phyloP scores from a whole-genome alignment of 148 eudicot species.

The Bassia scoparia region DNA sequence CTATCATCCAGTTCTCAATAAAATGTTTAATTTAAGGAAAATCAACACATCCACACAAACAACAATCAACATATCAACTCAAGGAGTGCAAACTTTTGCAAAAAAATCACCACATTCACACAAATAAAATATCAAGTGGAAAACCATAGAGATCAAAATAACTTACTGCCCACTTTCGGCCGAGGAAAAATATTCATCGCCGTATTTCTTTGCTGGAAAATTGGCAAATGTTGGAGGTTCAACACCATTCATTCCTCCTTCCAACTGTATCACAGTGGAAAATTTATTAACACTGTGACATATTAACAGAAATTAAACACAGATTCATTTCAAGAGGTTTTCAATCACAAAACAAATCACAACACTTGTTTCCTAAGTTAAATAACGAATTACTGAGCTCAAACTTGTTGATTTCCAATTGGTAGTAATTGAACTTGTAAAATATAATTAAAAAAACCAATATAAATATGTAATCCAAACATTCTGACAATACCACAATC shows the following conservation, averaged over 20 bases:
- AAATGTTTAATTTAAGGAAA: background rate
- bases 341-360: too few relatives aligned
- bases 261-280: slow-evolving; percentile 47
- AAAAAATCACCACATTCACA: background rate
- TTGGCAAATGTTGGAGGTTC: slow-evolving; percentile 61
- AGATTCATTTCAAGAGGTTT: background rate
- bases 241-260: slow-evolving; percentile 71
- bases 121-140: background rate
- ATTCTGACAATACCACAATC: background rate
- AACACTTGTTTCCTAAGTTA: too few relatives aligned
- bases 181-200: slow-evolving; percentile 55
- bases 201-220: slow-evolving; percentile 73
- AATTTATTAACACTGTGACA: background rate
- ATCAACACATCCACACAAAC: background rate
- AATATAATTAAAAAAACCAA: background rate
- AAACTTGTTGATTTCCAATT: too few relatives aligned
- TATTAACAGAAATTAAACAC: background rate
- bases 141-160: background rate
- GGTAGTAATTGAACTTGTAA: too few relatives aligned
- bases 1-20: background rate
- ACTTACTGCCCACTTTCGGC: slow-evolving; percentile 77
- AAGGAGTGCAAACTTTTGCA: background rate
- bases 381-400: too few relatives aligned
- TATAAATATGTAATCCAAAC: too few relatives aligned
- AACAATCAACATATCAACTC: background rate